These are phyloP conservation scores for Colletotrichum spaethianum DNA, from an alignment of 2,329 filamentous ascomycete genomes.

Conservation along the genomic window DNA sequence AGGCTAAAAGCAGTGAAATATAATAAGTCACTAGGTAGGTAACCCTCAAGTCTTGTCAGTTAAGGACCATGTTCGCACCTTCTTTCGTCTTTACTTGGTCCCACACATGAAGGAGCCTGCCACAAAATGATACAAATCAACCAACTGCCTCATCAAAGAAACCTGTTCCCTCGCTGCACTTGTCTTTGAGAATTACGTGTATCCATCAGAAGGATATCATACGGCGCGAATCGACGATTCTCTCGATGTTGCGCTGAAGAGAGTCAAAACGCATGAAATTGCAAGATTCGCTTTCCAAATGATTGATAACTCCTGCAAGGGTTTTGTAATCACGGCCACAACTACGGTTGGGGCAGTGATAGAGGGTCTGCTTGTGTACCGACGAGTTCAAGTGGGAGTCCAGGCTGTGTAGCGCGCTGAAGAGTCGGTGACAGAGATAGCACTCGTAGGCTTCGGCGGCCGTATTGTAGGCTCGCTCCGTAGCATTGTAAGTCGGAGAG, in stretches of 20 bases:
- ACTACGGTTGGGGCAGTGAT: conserved; percentile 55
- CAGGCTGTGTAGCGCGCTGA: conserved; percentile 53
- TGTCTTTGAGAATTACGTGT: too few species aligned
- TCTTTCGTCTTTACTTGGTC: neutral
- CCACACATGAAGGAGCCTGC: neutral
- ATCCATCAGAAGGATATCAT: conserved; percentile 15
- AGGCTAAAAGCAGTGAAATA: neutral
- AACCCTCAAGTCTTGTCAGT: neutral
- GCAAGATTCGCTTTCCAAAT: conserved; percentile 61
- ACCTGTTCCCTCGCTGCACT: neutral
- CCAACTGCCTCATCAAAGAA: neutral
- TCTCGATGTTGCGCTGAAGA: conserved; percentile 48
- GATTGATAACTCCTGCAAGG: conserved; percentile 57
- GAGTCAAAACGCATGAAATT: conserved; percentile 53
- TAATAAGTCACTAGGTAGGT: neutral
- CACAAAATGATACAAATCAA: neutral
- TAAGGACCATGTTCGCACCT: neutral
- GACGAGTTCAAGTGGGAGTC: conserved; percentile 70
- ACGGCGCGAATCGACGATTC: conserved; percentile 11
- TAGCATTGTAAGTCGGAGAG: conserved; percentile 55
- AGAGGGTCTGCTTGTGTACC: conserved; percentile 55
- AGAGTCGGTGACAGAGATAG: conserved; percentile 66
- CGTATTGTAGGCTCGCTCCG: conserved; percentile 60
- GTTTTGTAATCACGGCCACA: conserved; percentile 56
- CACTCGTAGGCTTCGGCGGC: conserved; percentile 59